Percentiles rank a stretch among this genome's conserved stretches.
Evolutionary conservation across 257 asterid genomes (phyloP).

Genomic region (Linderniella brevidens): DNA sequence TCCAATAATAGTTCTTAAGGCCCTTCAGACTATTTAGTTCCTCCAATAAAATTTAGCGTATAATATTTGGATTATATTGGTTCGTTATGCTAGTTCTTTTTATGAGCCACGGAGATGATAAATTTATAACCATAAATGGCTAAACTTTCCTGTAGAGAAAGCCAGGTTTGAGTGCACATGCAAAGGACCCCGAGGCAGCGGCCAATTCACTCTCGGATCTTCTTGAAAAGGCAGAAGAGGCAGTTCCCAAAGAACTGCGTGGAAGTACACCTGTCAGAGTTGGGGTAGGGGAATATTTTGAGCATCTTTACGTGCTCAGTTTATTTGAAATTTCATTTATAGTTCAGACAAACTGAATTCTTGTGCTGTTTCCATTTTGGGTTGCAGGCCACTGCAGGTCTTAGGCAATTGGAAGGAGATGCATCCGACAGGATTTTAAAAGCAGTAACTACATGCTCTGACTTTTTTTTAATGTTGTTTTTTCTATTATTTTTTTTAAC

Average conservation of each 20-base stretch:
- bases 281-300: conserved; percentile 47
- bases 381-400: conserved; percentile 39
- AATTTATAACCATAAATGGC: background rate
- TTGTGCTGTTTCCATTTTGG: background rate
- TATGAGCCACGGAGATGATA: too few species aligned
- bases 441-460: conserved; percentile 38
- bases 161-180: conserved; percentile 66
- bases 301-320: background rate
- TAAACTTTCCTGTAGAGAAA: conserved; percentile 21
- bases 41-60: too few species aligned
- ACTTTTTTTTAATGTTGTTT: conserved; percentile 2
- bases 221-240: conserved; percentile 51
- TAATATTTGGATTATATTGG: too few species aligned
- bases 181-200: conserved; percentile 46
- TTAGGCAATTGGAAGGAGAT: conserved; percentile 70
- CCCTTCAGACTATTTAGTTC: too few species aligned
- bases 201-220: conserved; percentile 44
- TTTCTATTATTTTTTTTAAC: conserved; percentile 1
- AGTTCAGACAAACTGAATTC: background rate
- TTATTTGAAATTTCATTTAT: background rate
- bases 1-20: too few species aligned
- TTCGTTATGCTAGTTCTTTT: too few species aligned
- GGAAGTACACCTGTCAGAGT: conserved; percentile 43
- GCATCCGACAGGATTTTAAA: conserved; percentile 59
- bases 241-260: conserved; percentile 38